Base-by-base conservation (phyloP, 2,329 filamentous ascomycete species). In the Penicillium occitanis region DNA sequence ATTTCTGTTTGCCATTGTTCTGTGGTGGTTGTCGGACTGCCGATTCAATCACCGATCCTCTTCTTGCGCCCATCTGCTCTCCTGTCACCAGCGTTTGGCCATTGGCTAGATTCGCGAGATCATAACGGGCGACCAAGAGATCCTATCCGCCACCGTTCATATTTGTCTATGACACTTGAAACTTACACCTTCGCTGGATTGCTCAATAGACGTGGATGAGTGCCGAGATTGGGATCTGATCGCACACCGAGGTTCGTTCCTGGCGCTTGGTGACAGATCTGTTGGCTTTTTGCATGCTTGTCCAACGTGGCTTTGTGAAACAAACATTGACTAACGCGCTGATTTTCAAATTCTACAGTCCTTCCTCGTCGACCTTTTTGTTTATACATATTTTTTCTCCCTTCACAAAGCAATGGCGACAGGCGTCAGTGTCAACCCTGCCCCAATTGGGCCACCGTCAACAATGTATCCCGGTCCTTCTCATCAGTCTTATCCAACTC, bases 391-490 rank as follows among this genome's bases (percentile, higher is more conserved):
- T 17, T 14, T 51, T 2, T 28, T n/a, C 17, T 7, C 17, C 30
- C n/a, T 50, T 3, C 28, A 51, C 48, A 22, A 22, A 22, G 33
- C 73, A 7, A 71, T 73, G 61, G 71, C 70, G 58, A 70, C 75
- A 57, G 75, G 73, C 58, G 68, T 77, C 40, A 73, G 74, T 61
- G 73, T 77, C 51, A 77, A 79, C 13, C 76, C 78, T 33, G 74
- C 76, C 53, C 76, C 79, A 55, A 74, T 81, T 50, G 71, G 77
- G 53, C 81, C 78, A 68, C 78, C 81, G 28, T 70, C 75, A 28
- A 70, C 74, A 33, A 80, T 81, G 75, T 81, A 81, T 67, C 68
- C 77, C 8, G 76, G 77, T 11, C 79, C 79, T 72, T 74, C 75
- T 67, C 76, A 79, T 2, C 81, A 80, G 69, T 75, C 78, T 48